A percentile compares a stretch with the other conserved stretches of the same genome.
Conservation (phyloP, 1,284 basidiomycete species). For the Ustilago curta region DNA sequence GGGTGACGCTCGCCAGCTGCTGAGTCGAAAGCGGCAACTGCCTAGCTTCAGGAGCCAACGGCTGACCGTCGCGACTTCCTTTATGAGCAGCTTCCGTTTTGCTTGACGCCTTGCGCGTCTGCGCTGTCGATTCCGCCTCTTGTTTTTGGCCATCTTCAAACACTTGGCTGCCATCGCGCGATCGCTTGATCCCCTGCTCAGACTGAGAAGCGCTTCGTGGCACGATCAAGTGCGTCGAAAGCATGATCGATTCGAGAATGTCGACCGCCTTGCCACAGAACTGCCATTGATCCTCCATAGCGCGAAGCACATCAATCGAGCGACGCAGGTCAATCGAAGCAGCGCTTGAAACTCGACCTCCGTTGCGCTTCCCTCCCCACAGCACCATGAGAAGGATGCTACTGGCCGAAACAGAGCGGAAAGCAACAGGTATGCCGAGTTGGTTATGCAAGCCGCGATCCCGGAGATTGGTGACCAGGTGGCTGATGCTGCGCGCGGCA, state of each 20-base stretch:
- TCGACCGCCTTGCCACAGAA: slow-evolving; percentile 51
- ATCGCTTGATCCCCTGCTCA: slow-evolving; percentile 48
- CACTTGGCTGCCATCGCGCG: slow-evolving; percentile 25
- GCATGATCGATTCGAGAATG: slow-evolving; percentile 49
- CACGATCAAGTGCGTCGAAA: slow-evolving; percentile 39
- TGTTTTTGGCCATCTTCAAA: slow-evolving; percentile 16
- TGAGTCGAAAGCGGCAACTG: slow-evolving; percentile 43
- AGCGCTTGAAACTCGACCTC: slow-evolving; percentile 48
- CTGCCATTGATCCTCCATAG: slow-evolving; percentile 53
- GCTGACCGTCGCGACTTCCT: slow-evolving; percentile 14
- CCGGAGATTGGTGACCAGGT: slow-evolving; percentile 48
- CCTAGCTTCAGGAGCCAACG: slow-evolving; percentile 29
- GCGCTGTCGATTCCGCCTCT: not conserved
- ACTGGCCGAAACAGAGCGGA: slow-evolving; percentile 43
- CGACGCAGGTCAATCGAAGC: slow-evolving; percentile 54
- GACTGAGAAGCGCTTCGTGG: slow-evolving; percentile 6
- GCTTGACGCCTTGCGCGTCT: not conserved
- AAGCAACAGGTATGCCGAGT: slow-evolving; percentile 26
- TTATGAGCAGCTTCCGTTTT: slow-evolving; percentile 12
- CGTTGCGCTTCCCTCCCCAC: slow-evolving; percentile 56
- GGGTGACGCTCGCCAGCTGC: slow-evolving; percentile 40
- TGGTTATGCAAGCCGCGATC: slow-evolving; percentile 38
- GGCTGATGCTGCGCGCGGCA: slow-evolving; percentile 58
- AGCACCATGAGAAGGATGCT: slow-evolving; percentile 56
- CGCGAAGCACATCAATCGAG: slow-evolving; percentile 50